Base-by-base conservation (phyloP, 2,329 filamentous ascomycete genomes). In the Ophiostoma pallidulum region DNA sequence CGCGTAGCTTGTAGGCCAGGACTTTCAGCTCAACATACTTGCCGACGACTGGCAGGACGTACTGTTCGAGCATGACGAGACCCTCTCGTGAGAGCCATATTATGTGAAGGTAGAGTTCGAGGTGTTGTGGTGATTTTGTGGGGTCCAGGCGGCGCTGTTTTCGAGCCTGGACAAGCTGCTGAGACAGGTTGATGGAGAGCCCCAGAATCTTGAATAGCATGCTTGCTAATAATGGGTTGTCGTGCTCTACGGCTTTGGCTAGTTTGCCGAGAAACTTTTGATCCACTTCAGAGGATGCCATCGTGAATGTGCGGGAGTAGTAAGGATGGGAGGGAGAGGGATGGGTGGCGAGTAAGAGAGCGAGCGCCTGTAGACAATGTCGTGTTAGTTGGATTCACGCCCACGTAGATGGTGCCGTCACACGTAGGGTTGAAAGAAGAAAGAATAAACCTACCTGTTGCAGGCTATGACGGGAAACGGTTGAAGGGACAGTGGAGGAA, bases 261-360 rank as follows among this genome's bases (percentile, higher is more conserved):
- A 95, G 82, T 62, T 81, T 83, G 68, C 88, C 89, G 60, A 98
- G 76, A 67, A 94, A 95, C 70, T 97, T 98, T 70, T 95, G 90
- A 66, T 98, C 92, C 53, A 97, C 88, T 68, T 95, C 88, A 52
- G 89, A 92, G 62, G 90, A 92, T 69, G 92, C 92, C 92, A 97
- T 98, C 53, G 62, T 60, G 51, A n/a, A 9, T 13, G 24, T 16
- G 14, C n/a, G 4, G 7, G 12, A 16, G 16, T 13, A 22, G 26
- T 19, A 9, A 26, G 20, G 19, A 9, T 14, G 19, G 24, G 19
- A 29, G 18, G 24, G 14, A 12, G 19, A 20, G 18, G 19, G 12
- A 24, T 16, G 41, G 19, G 6, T 5, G 9, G n/a, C n/a, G 26
- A 32, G 26, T 31, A 44, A 36, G 14, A 28, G 14, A 18, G 33